Conservation (phyloP, 139 green algal species). For the Coelastrella sp. region DNA sequence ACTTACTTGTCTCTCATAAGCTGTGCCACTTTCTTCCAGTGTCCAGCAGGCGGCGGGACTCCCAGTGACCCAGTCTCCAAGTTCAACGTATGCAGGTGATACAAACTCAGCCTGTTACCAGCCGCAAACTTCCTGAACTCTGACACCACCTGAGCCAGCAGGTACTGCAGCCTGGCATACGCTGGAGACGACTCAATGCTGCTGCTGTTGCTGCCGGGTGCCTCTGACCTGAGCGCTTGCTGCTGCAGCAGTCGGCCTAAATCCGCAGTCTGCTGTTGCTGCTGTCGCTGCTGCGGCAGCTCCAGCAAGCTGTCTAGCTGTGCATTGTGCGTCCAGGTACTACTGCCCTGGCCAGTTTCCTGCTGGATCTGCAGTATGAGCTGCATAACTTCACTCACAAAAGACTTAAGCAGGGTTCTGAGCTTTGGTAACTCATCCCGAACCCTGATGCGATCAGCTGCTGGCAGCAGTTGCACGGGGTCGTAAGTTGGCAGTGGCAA, state of each 20-base stretch:
- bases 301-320: background rate
- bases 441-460: background rate
- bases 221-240: background rate
- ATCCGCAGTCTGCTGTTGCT: background rate
- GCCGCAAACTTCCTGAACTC: slow-evolving; percentile 25
- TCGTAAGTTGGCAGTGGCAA: background rate
- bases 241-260: background rate
- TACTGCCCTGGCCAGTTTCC: background rate
- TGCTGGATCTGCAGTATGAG: slow-evolving; percentile 8
- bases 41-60: background rate
- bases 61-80: slow-evolving; percentile 11
- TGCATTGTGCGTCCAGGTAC: background rate
- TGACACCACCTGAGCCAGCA: background rate
- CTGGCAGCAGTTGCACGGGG: background rate
- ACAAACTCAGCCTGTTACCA: background rate
- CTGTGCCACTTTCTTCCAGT: slow-evolving; percentile 7
- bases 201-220: background rate
- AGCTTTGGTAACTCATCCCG: slow-evolving; percentile 1
- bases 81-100: slow-evolving; percentile 19
- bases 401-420: background rate
- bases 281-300: background rate
- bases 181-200: background rate
- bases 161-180: background rate
- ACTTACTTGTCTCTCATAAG: slow-evolving; percentile 3
- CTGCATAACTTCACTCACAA: slow-evolving; percentile 6